Evolutionary conservation across 768 basidiomycete genomes (phyloP), one percentile per base, ranked within the genome.

Genomic region (Collybia sp.): DNA sequence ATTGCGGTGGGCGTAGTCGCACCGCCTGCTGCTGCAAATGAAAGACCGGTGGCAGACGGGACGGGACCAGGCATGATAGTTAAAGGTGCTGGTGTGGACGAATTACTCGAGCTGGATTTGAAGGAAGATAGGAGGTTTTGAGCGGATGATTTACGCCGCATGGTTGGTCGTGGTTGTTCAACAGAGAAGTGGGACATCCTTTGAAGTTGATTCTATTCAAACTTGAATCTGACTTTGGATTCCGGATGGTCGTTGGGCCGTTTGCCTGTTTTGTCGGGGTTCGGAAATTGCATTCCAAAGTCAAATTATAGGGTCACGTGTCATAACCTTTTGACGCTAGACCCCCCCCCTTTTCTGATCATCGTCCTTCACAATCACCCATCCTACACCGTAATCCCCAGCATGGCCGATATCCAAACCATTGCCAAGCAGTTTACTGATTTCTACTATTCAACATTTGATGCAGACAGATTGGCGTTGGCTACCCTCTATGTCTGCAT

Each of bases 141-240:
- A 10, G 84, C 88, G 10, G 88, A 89, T 15, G 87, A 88, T 69
- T 92, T 93, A 53, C 89, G 80, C 54, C 88, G 83, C 76, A 93
- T 84, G 6, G 69, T 54, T 20, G 87, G 85, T 44, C 81, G 79
- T 48, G 56, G 58, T 43, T 53, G 55, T 31, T 68, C 65, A 40
- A 56, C 55, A 19, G 63, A 35, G 52, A 67, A 70, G 46, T 70
- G 64, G 57, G 71, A 67, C 71, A 73, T 75, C 37, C 40, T 48
- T n/a, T n/a, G n/a, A n/a, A n/a, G n/a, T n/a, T n/a, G n/a, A n/a
- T n/a, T n/a, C n/a, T n/a, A n/a, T n/a, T n/a, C n/a, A n/a, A n/a
- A n/a, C n/a, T n/a, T n/a, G n/a, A n/a, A n/a, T n/a, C n/a, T n/a
- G n/a, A n/a, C n/a, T n/a, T n/a, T n/a, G n/a, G n/a, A 25, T 25